These are phyloP conservation scores for Colletotrichum endophyticum DNA, from an alignment of 2,329 filamentous ascomycete genomes.

Conservation along the genomic window DNA sequence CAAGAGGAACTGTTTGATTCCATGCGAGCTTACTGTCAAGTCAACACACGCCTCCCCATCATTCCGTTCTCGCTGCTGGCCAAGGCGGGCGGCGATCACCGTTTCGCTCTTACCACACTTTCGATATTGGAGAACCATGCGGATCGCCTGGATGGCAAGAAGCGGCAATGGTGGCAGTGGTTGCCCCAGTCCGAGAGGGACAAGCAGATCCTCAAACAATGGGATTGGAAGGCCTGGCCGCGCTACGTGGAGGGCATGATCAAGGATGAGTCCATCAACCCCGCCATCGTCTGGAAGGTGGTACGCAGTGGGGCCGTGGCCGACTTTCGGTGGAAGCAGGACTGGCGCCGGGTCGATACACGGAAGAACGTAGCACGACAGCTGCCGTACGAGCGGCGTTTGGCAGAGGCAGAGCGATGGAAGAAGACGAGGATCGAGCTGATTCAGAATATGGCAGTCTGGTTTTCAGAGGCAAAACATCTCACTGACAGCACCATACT, in stretches of 20 bases:
- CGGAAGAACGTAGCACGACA: neutral
- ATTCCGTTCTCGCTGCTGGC: slow-evolving; percentile 12
- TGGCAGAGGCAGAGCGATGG: neutral
- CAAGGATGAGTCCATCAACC: slow-evolving; percentile 30
- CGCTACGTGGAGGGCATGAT: slow-evolving; percentile 36
- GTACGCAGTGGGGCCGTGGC: slow-evolving; percentile 22
- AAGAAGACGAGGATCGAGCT: slow-evolving; percentile 27
- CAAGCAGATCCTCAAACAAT: slow-evolving; percentile 14
- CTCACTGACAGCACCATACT: slow-evolving; percentile 18
- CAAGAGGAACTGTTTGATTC: slow-evolving; percentile 19
- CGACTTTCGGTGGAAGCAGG: neutral
- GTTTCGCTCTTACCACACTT: slow-evolving; percentile 28
- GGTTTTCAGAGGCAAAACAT: slow-evolving; percentile 31
- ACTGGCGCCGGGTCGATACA: neutral
- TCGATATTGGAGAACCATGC: slow-evolving; percentile 1
- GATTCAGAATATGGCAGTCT: slow-evolving; percentile 32
- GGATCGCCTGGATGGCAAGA: neutral
- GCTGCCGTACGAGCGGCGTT: no score
- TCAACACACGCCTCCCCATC: neutral
- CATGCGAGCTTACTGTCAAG: neutral
- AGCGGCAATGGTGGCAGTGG: neutral
- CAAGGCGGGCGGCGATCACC: slow-evolving; percentile 26
- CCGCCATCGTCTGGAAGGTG: slow-evolving; percentile 30
- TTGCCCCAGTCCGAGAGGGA: neutral
- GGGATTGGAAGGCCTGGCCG: slow-evolving; percentile 38